Evolutionary conservation across 1,284 basidiomycete species (phyloP).

Genomic region (Fistulina hepatica): DNA sequence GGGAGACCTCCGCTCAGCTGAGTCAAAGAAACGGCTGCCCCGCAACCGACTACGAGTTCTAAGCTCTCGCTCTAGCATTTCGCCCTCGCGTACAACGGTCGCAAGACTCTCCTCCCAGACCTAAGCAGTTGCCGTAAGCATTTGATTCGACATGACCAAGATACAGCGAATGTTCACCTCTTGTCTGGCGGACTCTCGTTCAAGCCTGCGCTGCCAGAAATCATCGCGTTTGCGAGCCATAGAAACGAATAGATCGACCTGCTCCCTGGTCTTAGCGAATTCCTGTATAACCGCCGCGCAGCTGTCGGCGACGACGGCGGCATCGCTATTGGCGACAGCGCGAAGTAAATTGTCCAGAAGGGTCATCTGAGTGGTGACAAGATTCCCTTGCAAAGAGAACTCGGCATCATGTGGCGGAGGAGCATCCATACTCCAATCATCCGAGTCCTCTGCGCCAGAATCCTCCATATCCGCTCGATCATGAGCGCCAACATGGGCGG

Average conservation of each 20-base stretch:
- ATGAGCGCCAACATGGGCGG: conserved; percentile 26
- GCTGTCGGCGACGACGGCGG: no score
- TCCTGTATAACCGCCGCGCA: no score
- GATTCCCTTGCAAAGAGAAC: conserved; percentile 70
- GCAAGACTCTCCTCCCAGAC: conserved; percentile 93
- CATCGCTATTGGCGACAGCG: no score
- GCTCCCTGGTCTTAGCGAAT: no score
- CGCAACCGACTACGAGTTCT: conserved; percentile 46
- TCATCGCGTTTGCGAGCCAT: conserved; percentile 78
- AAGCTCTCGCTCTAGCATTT: conserved; percentile 75
- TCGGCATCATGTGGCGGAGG: conserved; percentile 55
- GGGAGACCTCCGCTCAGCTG: no score
- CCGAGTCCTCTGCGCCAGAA: conserved; percentile 35
- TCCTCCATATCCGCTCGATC: conserved; percentile 29
- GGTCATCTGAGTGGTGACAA: conserved; percentile 72
- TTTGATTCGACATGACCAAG: no score
- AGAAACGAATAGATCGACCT: conserved; percentile 53
- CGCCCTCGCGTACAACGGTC: conserved; percentile 79
- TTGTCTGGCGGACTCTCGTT: conserved; percentile 67
- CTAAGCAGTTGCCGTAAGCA: no score
- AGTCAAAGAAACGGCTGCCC: conserved; percentile 42
- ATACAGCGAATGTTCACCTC: no score
- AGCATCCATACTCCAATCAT: no score
- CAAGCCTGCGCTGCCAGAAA: conserved; percentile 59
- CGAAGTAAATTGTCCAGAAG: no score